A percentile compares a stretch with the other conserved stretches of the same genome.
Evolutionary conservation across 768 basidiomycete genomes (phyloP).

Genomic region (Exsudoporus frostii): DNA sequence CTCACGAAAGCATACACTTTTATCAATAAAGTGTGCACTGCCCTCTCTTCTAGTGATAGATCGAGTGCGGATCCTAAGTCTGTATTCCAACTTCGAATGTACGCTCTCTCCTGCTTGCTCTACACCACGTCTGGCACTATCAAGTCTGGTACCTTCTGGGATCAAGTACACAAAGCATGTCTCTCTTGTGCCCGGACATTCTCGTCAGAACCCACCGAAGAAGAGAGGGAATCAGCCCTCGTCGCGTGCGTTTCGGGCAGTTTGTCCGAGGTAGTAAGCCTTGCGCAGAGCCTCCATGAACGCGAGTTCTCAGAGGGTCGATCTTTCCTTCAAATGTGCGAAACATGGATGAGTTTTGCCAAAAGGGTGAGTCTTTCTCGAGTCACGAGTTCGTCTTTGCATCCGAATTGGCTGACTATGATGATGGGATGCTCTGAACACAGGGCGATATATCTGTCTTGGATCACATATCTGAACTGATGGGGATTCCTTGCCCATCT

Average conservation of each 20-base stretch:
- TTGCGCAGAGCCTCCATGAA: conserved; percentile 37
- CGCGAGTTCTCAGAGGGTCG: conserved; percentile 45
- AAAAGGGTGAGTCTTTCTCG: conserved; percentile 45
- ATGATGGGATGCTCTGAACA: neutral
- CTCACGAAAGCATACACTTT: conserved; percentile 58
- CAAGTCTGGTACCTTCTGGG: conserved; percentile 63
- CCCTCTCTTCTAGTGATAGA: conserved; percentile 30
- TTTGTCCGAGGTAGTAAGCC: conserved; percentile 43
- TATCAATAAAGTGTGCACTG: conserved; percentile 36
- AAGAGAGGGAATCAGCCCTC: conserved; percentile 26
- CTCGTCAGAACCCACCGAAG: conserved; percentile 9
- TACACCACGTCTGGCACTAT: conserved; percentile 46
- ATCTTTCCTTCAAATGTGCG: conserved; percentile 62
- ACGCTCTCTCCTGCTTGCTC: conserved; percentile 46
- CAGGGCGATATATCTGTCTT: conserved; percentile 49
- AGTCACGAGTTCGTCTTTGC: neutral
- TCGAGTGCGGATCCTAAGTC: conserved; percentile 11
- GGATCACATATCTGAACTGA: conserved; percentile 44
- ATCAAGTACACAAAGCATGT: conserved; percentile 56
- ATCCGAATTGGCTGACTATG: neutral
- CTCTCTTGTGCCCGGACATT: conserved; percentile 28
- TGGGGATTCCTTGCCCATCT: conserved; percentile 25
- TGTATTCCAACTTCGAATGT: conserved; percentile 39
- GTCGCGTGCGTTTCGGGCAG: conserved; percentile 40
- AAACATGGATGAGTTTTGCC: conserved; percentile 69